Base-by-base conservation (phyloP, 331 rosid species). In the Cydonia oblonga region DNA sequence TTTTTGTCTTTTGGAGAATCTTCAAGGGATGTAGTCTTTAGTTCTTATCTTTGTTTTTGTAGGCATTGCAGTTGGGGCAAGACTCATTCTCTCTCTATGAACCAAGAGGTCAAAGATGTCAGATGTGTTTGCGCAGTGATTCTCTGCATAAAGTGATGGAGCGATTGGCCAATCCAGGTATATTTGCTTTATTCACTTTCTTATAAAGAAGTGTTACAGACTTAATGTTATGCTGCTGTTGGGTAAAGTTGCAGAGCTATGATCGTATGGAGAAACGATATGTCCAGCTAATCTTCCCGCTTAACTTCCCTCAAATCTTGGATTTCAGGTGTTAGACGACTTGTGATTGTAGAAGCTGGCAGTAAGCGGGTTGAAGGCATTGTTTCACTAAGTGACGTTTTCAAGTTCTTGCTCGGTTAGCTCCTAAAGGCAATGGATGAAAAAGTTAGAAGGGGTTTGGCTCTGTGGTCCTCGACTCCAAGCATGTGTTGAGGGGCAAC, bases 61-160 rank as follows among this genome's bases (percentile, higher is more conserved):
- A 95, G 98, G 98, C 97, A 67, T 81, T 91, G 88, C 98, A 87
- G 85, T 81, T 95, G 84, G 96, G 91, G 68, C 98, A 91, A 78
- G 98, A 91, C 64, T 68, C 86, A 0, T 84, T 25, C 29, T 73
- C 89, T 77, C 71, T 87, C 79, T 84, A 68, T 64, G 97, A 91
- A 81, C 83, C 75, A 62, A 90, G 92, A 79, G 85, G 88, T 80
- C 97, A 87, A 78, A 84, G 98, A 82, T 95, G 96, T 83, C 97
- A 91, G 83, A 95, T 95, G 98, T 91, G 97, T 80, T 84, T 95
- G 83, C 86, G 96, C 49, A 82, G 91, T 22, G 98, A 95, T 85
- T 85, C 96, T 3, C 81, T 95, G 69, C 96, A 91, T 79, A 89
- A 95, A 88, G 98, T 91, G 80, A 95, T 95, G 97, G 98, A 95